phyloP scores from a whole-genome alignment of 2,329 filamentous ascomycete species.

The Colletotrichum liaoningense region DNA sequence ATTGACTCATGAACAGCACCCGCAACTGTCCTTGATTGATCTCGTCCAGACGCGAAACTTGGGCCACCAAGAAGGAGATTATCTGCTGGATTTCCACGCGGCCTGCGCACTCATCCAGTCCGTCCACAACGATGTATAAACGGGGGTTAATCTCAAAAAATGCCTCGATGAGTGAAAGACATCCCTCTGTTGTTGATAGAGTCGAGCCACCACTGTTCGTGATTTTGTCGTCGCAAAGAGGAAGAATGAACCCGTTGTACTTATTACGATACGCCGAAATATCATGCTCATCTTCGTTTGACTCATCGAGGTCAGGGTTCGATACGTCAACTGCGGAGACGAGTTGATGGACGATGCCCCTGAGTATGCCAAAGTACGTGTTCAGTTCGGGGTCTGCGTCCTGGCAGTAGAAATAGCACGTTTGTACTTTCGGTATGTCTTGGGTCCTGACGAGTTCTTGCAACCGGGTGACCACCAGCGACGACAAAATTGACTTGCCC shows the following conservation, averaged over 20 bases:
- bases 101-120: slow-evolving; percentile 53
- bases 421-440: slow-evolving; percentile 35
- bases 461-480: slow-evolving; percentile 49
- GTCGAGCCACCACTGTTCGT: slow-evolving; percentile 40
- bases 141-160: slow-evolving; percentile 42
- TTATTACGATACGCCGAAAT: not conserved
- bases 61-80: slow-evolving; percentile 39
- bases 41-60: slow-evolving; percentile 40
- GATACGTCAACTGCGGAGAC: slow-evolving; percentile 22
- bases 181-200: slow-evolving; percentile 39
- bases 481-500: slow-evolving; percentile 56
- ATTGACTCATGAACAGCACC: slow-evolving; percentile 48
- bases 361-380: slow-evolving; percentile 44
- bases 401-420: slow-evolving; percentile 55
- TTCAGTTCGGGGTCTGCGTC: slow-evolving; percentile 42
- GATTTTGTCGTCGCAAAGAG: slow-evolving; percentile 44
- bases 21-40: slow-evolving; percentile 40
- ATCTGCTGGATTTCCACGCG: slow-evolving; percentile 42
- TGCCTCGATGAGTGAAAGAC: slow-evolving; percentile 45
- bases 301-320: not conserved
- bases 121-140: slow-evolving; percentile 56
- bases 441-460: slow-evolving; percentile 11
- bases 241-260: slow-evolving; percentile 42
- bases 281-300: not conserved
- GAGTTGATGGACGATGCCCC: slow-evolving; percentile 47